Conservation (phyloP, 2,329 filamentous ascomycete species). For the Ophiostoma sp. region DNA sequence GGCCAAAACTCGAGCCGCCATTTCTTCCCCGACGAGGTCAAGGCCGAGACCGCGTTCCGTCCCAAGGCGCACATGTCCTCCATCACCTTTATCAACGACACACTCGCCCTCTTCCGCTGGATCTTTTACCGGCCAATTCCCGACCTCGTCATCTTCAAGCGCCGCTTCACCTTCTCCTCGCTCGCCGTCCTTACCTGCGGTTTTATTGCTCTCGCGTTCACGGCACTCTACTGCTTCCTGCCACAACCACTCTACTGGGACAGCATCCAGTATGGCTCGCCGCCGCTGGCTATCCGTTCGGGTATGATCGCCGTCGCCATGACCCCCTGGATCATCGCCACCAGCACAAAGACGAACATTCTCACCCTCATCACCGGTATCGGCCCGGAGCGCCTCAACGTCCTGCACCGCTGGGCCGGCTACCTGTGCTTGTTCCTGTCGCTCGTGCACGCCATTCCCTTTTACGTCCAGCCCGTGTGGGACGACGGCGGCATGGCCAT, state of each 20-base stretch:
- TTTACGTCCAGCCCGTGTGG: slow-evolving; percentile 86
- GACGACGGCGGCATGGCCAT: slow-evolving; percentile 71
- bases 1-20: slow-evolving; percentile 58
- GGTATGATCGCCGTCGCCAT: slow-evolving; percentile 92
- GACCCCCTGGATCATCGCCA: slow-evolving; percentile 87
- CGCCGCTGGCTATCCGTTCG: slow-evolving; percentile 79
- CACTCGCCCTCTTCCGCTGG: slow-evolving; percentile 80
- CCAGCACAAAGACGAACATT: slow-evolving; percentile 88
- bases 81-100: slow-evolving; percentile 72
- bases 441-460: slow-evolving; percentile 82
- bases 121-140: slow-evolving; percentile 86
- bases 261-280: slow-evolving; percentile 83
- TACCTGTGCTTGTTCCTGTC: slow-evolving; percentile 83
- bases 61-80: slow-evolving; percentile 75
- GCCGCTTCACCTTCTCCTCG: slow-evolving; percentile 77
- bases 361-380: slow-evolving; percentile 84
- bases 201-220: slow-evolving; percentile 67
- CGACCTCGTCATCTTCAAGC: slow-evolving; percentile 66
- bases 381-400: slow-evolving; percentile 86
- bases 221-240: slow-evolving; percentile 79
- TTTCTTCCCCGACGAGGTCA: slow-evolving; percentile 69
- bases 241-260: slow-evolving; percentile 87
- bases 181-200: slow-evolving; percentile 70
- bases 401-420: slow-evolving; percentile 87
- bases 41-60: slow-evolving; percentile 58